A percentile compares a stretch with the other conserved stretches of the same genome.
phyloP scores from a whole-genome alignment of 352 stramenopile species.

The Pythium aquatile region DNA sequence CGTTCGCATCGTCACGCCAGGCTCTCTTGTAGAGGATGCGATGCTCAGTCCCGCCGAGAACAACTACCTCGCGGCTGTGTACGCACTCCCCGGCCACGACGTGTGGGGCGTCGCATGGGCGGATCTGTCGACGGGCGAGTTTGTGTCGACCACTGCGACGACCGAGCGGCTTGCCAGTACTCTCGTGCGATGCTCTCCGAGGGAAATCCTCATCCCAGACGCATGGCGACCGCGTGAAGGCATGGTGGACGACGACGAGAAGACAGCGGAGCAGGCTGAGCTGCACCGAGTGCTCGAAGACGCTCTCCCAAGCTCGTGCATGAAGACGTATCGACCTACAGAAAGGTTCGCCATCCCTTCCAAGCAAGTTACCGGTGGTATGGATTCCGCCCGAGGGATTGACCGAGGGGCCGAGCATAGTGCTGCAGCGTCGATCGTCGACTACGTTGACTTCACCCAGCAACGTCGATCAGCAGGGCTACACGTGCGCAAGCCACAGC shows the following conservation, averaged over 20 bases:
- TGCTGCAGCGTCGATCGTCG: conserved; percentile 45
- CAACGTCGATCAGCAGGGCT: conserved; percentile 25
- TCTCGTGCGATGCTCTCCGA: conserved; percentile 59
- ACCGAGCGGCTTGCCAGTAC: conserved; percentile 58
- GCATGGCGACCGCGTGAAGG: conserved; percentile 5
- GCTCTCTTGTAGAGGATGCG: conserved; percentile 71
- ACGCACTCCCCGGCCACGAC: conserved; percentile 21
- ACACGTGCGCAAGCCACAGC: conserved; percentile 40
- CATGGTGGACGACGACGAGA: conserved; percentile 4
- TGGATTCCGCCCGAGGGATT: neutral
- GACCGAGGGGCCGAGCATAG: conserved; percentile 2
- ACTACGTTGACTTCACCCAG: conserved; percentile 72
- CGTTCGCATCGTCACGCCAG: conserved; percentile 72
- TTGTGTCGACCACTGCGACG: conserved; percentile 57
- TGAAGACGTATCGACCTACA: conserved; percentile 57
- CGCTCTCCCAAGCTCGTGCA: conserved; percentile 46
- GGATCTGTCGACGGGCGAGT: conserved; percentile 78
- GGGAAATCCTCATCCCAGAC: conserved; percentile 63
- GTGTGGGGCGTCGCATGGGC: conserved; percentile 67
- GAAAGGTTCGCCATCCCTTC: neutral
- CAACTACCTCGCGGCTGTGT: conserved; percentile 72
- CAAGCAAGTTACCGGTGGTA: conserved; percentile 20
- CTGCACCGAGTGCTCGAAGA: conserved; percentile 32
- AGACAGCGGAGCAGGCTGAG: neutral
- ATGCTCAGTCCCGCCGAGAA: conserved; percentile 79